Conservation (phyloP, 305 asterid species). For the Fraxinus sp. region DNA sequence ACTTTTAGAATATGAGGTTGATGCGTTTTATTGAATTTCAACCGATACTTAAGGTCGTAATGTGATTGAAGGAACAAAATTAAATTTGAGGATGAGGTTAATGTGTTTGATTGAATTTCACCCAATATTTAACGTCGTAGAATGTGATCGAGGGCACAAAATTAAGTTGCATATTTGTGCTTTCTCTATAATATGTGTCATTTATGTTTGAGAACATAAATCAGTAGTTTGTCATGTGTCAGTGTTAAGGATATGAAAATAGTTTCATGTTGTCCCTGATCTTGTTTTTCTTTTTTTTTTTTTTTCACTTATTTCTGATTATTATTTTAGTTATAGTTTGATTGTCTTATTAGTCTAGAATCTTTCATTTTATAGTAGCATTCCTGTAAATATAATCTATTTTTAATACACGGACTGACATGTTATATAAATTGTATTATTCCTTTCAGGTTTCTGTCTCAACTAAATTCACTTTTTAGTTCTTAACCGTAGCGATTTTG, state of each 20-base stretch:
- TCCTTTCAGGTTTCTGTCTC: not conserved
- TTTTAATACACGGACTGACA: not conserved
- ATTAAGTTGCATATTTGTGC: not conserved
- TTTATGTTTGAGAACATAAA: not conserved
- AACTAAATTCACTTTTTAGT: not conserved
- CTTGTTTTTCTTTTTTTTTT: not conserved
- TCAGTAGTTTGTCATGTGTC: conserved; percentile 2
- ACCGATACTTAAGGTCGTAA: not conserved
- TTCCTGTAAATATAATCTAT: not conserved
- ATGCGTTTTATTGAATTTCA: not conserved
- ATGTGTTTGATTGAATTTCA: not conserved
- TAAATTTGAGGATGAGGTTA: not conserved
- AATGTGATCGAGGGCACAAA: not conserved
- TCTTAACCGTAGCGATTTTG: conserved; percentile 16
- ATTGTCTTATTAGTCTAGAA: not conserved
- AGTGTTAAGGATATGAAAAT: not conserved
- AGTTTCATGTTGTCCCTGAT: not conserved
- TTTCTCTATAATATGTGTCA: not conserved
- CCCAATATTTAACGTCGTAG: not conserved
- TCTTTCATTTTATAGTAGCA: not conserved
- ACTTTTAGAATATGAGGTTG: not conserved
- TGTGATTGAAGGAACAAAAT: not conserved
- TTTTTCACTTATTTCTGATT: not conserved
- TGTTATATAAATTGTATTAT: too few relatives aligned
- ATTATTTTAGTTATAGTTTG: not conserved